Evolutionary conservation across 164 flowering plant species (phyloP), one percentile per base, ranked within the genome.

Genomic region (Chimonanthus salicifolius): DNA sequence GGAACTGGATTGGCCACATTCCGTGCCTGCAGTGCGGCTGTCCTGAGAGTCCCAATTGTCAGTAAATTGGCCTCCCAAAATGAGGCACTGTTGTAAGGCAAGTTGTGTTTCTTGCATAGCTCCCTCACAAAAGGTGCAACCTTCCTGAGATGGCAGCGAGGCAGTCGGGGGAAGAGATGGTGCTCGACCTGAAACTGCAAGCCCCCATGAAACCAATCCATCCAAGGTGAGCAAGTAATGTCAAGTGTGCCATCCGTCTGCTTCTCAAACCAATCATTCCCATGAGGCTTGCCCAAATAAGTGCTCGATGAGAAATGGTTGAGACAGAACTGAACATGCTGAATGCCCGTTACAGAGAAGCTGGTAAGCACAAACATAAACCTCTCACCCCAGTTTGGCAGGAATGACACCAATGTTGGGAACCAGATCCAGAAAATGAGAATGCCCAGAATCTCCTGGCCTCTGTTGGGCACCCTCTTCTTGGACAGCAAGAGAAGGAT

Each of bases 151-250:
- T 89, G 83, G 71, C 87, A 82, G 13, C 91, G 76, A 7, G 94
- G 94, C 80, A 89, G 71, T 67, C 91, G 74, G 0, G 94, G 94
- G 70, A 89, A 89, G 85, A 89, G 72, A 78, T 89, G 91, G 71
- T 88, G 94, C 79, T 89, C 94, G 13, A 88, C 75, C 86, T 89
- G 94, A 71, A 84, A 89, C 63, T 89, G 94, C 63, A 89, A 71
- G 15, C 94, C 94, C 18, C 94, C 94, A 75, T 82, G 88, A 49
- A 85, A 84, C 91, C 91, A 89, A 77, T 89, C 93, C 93, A 89
- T 87, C 87, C 87, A 84, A 8, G 86, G 20, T 0, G 90, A 69
- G 67, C 90, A 88, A 2, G 82, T 44, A 9, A 89, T 85, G 68
- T 89, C 84, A 1, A 89, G 76, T 0, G 88, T 83, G 18, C 92